These are phyloP conservation scores for Xerocomellus amylosporus DNA, from an alignment of 768 basidiomycete genomes.

Conservation along the genomic window DNA sequence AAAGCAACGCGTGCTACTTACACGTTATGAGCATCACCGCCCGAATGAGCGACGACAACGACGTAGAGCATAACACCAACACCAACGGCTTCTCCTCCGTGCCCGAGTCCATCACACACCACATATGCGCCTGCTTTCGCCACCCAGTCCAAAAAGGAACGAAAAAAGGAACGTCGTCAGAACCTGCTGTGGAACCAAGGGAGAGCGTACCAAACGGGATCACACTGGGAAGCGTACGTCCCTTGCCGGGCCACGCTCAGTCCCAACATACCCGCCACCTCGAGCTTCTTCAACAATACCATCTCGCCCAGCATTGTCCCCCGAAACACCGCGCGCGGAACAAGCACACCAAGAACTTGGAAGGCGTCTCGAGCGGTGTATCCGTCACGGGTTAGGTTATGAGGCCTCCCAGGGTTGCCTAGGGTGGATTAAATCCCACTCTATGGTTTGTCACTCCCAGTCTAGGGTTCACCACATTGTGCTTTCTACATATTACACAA, in stretches of 20 bases:
- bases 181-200: too few species aligned
- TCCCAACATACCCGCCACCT: constrained; percentile 14
- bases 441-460: too few species aligned
- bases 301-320: constrained; percentile 2
- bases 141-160: constrained; percentile 40
- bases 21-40: too few species aligned
- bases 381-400: constrained; percentile 7
- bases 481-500: too few species aligned
- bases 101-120: background rate
- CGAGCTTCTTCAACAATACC: constrained; percentile 23
- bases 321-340: constrained; percentile 20
- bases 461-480: too few species aligned
- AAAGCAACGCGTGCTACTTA: too few species aligned
- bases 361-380: constrained; percentile 1
- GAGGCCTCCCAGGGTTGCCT: too few species aligned
- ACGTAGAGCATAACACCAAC: too few species aligned
- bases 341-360: background rate
- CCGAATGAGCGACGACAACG: too few species aligned
- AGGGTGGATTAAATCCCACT: too few species aligned
- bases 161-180: background rate
- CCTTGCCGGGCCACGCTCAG: constrained; percentile 39
- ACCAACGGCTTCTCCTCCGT: too few species aligned
- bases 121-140: constrained; percentile 45
- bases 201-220: too few species aligned
- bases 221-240: constrained; percentile 52